Base-by-base conservation (phyloP, 1,284 basidiomycete species). In the Anthracocystis walkeri region DNA sequence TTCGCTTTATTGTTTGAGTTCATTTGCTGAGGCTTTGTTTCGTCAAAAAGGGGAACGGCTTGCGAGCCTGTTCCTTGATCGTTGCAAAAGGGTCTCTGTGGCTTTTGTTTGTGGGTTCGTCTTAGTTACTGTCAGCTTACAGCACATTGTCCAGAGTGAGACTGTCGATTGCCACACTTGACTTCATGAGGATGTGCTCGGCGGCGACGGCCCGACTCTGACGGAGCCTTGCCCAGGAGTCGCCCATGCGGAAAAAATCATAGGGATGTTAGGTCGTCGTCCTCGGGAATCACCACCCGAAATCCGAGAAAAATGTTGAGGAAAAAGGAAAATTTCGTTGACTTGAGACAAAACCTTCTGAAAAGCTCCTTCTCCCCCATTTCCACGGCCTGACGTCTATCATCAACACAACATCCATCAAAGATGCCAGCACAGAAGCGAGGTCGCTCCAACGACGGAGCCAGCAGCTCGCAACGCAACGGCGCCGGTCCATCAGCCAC, bases 401-500 rank as follows among this genome's bases (percentile, higher is more conserved):
- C 7, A n/a, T 25, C 7, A 16, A 7, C 55, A 57, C 1, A 8
- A 18, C n/a, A 3, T 10, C 12, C 27, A 14, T 11, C 18, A 23
- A 40, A 27, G 4, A 73, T 73, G 70, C 59, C 65, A 20, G 61
- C 56, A 55, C 70, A 67, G 31, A 73, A 73, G 31, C 65, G 70
- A 23, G 20, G 49, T 5, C 20, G 70, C 45, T 29, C 51, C 23
- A 57, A 56, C 48, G 55, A 51, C n/a, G 58, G 20, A 12, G 48
- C 46, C 11, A 35, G 58, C 14, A 31, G 52, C 54, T 56, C 62
- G 21, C 40, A 49, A 42, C 38, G 25, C n/a, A 41, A 46, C 20
- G 45, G 50, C 31, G n/a, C 53, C 3, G 65, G 54, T 0, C 58
- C 74, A 23, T 60, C 57, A 12, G 77, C 74, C 2, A 77, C 71